Evolutionary conservation across 208 protist genomes (phyloP), one percentile per base, ranked within the genome.

Genomic region (Trypanosoma brucei): DNA sequence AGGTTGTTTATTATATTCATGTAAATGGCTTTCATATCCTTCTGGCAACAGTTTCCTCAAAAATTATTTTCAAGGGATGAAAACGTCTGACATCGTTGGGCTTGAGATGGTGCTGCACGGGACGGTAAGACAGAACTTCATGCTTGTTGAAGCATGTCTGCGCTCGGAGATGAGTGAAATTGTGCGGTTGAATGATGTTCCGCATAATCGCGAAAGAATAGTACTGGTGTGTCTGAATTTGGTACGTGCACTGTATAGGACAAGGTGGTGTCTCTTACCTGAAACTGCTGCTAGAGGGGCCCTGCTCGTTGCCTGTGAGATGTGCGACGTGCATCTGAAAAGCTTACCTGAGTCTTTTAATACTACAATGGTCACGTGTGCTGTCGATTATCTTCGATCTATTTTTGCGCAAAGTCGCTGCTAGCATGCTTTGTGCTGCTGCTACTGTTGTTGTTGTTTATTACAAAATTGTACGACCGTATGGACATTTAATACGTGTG

Each of bases 101-200:
- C 45, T 86, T 37, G 86, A 95, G 58, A 57, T 89, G 38, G 62
- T 82, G 9, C 49, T 95, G 0, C 70, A 87, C 2, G 71, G 93
- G 52, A 70, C 68, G 9, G 71, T 93, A 22, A 60, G 81, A 13
- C 70, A 72, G 39, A 84, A 87, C 55, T 69, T 86, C 1, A 48
- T 93, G 8, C 75, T 95, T 13, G 70, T 91, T 11, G 86, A 95
- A 61, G 65, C 61, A 30, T 95, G 86, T 52, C 52, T 95, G 3
- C 81, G 90, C 7, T 48, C 80, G 6, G 61, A 71, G 42, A 62
- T 91, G 14, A 22, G 84, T 78, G 56, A 76, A 57, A 22, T 70
- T 88, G 5, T 65, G 63, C 3, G 31, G 73, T 46, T 45, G 40
- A 46, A 36, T 59, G 50, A 31, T 34, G 50, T n/a, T 31, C 79